Conservation (phyloP, 345 rosid genomes). For the Salix koriyanagi region DNA sequence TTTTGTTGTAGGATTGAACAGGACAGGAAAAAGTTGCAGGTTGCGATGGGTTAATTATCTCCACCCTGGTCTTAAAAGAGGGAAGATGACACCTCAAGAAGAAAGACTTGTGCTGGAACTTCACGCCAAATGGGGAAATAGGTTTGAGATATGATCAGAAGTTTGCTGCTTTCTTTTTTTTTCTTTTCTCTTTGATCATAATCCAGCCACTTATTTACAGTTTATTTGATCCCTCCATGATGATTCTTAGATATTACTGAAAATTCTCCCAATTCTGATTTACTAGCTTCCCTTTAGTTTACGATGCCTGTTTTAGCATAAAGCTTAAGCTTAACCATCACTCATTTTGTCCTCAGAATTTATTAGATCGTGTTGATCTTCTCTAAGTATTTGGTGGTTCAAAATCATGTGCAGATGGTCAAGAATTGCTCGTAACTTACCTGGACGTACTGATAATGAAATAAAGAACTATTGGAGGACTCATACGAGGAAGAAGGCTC, state of each 20-base stretch:
- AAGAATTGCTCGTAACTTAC: conserved; percentile 82
- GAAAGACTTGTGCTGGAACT: conserved; percentile 88
- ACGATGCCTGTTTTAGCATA: not conserved
- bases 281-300: not conserved
- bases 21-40: conserved; percentile 99
- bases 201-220: not conserved
- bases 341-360: not conserved
- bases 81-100: conserved; percentile 92
- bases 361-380: not conserved
- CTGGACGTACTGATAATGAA: conserved; percentile 95
- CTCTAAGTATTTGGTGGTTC: not conserved
- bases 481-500: conserved; percentile 82
- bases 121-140: conserved; percentile 93
- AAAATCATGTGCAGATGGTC: conserved; percentile 66
- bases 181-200: not conserved
- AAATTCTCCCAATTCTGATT: not conserved
- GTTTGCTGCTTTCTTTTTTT: not conserved
- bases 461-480: conserved; percentile 98
- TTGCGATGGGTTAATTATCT: conserved; percentile 98
- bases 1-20: conserved; percentile 90
- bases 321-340: not conserved
- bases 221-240: not conserved
- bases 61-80: conserved; percentile 94
- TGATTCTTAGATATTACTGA: not conserved
- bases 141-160: conserved; percentile 43